A percentile compares a stretch with the other conserved stretches of the same genome.
phyloP scores from a whole-genome alignment of 331 rosid species.

The Spiraea crenata region DNA sequence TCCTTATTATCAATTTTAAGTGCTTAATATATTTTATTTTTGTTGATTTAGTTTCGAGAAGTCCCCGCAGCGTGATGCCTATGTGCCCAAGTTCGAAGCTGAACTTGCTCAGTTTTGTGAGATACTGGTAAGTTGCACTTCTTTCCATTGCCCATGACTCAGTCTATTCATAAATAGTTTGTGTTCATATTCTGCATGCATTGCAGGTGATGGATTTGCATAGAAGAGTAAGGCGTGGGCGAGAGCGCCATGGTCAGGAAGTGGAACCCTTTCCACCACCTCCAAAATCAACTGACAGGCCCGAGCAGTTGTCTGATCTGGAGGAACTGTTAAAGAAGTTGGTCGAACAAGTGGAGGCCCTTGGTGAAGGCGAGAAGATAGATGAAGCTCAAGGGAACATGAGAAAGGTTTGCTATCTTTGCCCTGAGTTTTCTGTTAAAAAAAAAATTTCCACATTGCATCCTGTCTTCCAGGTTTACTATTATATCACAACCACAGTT shows the following conservation, averaged over 20 bases:
- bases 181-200: constrained; percentile 3
- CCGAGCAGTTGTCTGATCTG: constrained; percentile 70
- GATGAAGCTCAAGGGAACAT: constrained; percentile 91
- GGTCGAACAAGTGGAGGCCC: constrained; percentile 88
- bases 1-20: constrained; percentile 16
- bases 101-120: constrained; percentile 96
- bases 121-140: constrained; percentile 65
- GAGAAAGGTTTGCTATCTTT: constrained; percentile 66
- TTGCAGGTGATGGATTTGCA: constrained; percentile 93
- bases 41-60: constrained; percentile 69
- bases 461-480: background rate
- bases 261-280: constrained; percentile 77
- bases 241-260: constrained; percentile 79
- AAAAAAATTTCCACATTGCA: background rate
- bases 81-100: constrained; percentile 81
- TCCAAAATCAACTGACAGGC: constrained; percentile 66
- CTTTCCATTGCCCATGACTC: background rate
- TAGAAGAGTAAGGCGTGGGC: constrained; percentile 89
- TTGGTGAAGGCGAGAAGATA: constrained; percentile 95
- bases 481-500: background rate
- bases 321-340: constrained; percentile 91
- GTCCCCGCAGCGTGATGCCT: constrained; percentile 82
- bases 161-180: background rate
- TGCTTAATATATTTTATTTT: background rate
- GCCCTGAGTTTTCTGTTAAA: constrained; percentile 12